Conservation (phyloP, 768 basidiomycete genomes). For the Rhodotorula graminis region DNA sequence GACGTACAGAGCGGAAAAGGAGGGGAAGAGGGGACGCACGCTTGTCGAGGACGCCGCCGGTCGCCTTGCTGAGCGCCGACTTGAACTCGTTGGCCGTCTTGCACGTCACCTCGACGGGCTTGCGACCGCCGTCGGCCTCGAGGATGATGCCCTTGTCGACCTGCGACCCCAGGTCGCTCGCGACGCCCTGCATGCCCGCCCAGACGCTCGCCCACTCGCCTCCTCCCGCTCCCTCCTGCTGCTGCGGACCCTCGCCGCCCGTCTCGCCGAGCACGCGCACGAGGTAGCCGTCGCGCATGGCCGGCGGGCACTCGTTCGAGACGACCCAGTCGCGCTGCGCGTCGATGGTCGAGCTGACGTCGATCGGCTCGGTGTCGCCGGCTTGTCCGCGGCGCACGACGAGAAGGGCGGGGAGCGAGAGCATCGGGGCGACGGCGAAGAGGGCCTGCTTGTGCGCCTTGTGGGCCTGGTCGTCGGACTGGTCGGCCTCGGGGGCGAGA, state of each 20-base stretch:
- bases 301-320: background rate
- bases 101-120: background rate
- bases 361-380: background rate
- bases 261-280: background rate
- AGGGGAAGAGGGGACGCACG: background rate
- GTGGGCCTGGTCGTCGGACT: too few relatives aligned
- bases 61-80: background rate
- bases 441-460: background rate
- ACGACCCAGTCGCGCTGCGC: constrained; percentile 9
- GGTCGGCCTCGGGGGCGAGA: background rate
- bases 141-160: background rate
- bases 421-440: background rate
- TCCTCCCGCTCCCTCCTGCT: too few relatives aligned
- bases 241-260: too few relatives aligned
- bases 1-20: background rate
- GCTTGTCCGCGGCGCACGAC: background rate
- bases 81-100: background rate
- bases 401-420: constrained; percentile 8
- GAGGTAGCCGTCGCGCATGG: constrained; percentile 4
- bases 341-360: constrained; percentile 7
- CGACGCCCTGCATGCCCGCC: background rate
- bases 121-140: background rate
- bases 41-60: constrained; percentile 6
- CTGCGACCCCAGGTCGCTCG: too few relatives aligned
- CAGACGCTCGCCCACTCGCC: background rate